Conservation (phyloP, 176 grass and related monocot genomes). For the Avena sativa region DNA sequence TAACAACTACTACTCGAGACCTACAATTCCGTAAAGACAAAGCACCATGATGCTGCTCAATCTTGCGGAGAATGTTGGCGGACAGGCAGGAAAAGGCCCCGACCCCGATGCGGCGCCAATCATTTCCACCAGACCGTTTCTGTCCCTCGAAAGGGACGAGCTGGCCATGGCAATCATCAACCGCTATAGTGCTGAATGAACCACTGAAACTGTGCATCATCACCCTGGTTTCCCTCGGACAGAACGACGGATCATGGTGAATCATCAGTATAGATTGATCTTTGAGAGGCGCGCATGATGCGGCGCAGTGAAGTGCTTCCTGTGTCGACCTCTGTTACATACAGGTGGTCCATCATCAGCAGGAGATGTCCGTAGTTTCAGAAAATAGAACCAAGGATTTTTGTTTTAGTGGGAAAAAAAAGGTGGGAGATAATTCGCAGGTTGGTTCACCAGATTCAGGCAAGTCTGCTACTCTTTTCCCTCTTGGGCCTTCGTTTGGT, state of each 20-base stretch:
- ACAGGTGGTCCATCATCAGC: background rate
- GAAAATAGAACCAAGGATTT: background rate
- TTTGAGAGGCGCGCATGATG: background rate
- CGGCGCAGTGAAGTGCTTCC: background rate
- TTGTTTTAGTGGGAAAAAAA: no score
- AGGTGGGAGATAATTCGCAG: no score
- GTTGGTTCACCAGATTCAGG: no score
- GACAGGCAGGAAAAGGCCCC: slow-evolving; percentile 25
- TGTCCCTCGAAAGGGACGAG: slow-evolving; percentile 40
- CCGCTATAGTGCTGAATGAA: background rate
- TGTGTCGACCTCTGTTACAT: background rate
- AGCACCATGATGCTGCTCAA: slow-evolving; percentile 33
- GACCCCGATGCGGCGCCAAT: slow-evolving; percentile 33
- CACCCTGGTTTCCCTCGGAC: background rate
- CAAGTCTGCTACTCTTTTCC: no score
- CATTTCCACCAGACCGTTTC: slow-evolving; percentile 42
- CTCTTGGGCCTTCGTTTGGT: no score
- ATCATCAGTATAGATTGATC: background rate
- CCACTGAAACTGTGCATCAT: background rate
- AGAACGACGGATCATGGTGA: background rate
- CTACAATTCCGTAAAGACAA: background rate
- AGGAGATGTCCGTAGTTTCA: background rate
- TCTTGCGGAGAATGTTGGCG: slow-evolving; percentile 45
- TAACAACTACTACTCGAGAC: slow-evolving; percentile 9
- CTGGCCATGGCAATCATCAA: slow-evolving; percentile 15